Base-by-base conservation (phyloP, 2,329 filamentous ascomycete species). In the Mariannaea elegans region DNA sequence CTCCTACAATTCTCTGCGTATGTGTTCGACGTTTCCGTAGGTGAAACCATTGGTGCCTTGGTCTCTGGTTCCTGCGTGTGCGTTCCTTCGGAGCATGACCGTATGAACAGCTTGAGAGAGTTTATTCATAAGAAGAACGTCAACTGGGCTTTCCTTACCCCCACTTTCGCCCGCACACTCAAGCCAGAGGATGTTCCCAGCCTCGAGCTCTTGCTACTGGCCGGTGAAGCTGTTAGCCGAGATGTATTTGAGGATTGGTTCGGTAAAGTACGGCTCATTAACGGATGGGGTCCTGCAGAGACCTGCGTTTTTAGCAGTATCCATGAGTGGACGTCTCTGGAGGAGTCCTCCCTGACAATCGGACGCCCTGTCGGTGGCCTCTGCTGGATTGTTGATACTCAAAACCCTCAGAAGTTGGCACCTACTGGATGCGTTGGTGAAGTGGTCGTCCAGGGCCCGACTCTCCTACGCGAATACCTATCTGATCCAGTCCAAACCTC, bases 401-500 rank as follows among this genome's bases (percentile, higher is more conserved):
- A 66, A 2, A 56, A 72, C 13, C 61, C 64, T 7, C 24, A 71
- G 4, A 59, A 45, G 7, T 56, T 75, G 1, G 63, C 64, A 0
- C 64, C 73, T 0, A 42, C 68, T 21, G 68, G 71, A 3, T 38
- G 42, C 1, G 34, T 68, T n/a, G n/a, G n/a, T n/a, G n/a, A n/a
- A n/a, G n/a, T n/a, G n/a, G n/a, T n/a, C n/a, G n/a, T n/a, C n/a
- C 0, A 74, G 31, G 72, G 73, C 0, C 64, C 65, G 2, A 56
- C 68, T 75, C 3, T 65, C 4, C 14, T 51, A 6, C 48, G 36
- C 7, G 48, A 51, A n/a, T 51, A 51, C 13, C 14, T 51, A 5
- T 32, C 48, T 7, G 48, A 51, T 31, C 48, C 34, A 63, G 0
- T 44, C 46, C 3, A 71, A 72, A 2, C 58, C 51, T 77, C 64